Evolutionary conservation across 2,329 filamentous ascomycete species (phyloP).

Genomic region (Claviceps humidiphila): DNA sequence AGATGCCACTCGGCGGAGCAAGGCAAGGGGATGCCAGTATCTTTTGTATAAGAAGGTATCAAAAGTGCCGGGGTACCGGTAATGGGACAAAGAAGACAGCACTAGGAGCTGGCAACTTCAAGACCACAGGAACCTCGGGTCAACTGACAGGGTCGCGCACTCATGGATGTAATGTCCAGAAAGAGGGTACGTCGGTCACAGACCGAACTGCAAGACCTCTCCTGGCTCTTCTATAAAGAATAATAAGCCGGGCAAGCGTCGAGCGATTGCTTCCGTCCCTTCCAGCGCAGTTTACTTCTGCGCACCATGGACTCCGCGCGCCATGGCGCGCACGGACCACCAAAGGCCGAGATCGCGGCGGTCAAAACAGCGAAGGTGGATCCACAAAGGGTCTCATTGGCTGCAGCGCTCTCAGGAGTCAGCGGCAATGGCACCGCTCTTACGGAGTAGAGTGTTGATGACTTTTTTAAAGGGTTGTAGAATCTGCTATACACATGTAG

Average conservation of each 20-base stretch:
- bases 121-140: slow-evolving; percentile 11
- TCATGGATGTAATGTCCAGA: slow-evolving; percentile 23
- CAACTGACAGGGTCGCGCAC: slow-evolving; percentile 16
- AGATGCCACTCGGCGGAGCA: not conserved
- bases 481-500: too few species aligned
- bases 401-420: too few species aligned
- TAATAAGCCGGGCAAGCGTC: not conserved
- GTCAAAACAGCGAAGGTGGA: too few species aligned
- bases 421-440: too few species aligned
- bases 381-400: too few species aligned
- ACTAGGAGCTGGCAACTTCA: slow-evolving; percentile 5
- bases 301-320: too few species aligned
- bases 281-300: too few species aligned
- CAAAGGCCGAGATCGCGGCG: too few species aligned
- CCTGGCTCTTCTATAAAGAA: not conserved
- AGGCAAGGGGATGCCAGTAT: slow-evolving; percentile 6
- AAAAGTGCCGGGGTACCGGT: slow-evolving; percentile 12
- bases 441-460: too few species aligned
- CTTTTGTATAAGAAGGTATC: slow-evolving; percentile 17
- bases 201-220: slow-evolving; percentile 7
- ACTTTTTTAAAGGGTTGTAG: too few species aligned
- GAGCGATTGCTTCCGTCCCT: not conserved
- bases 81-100: slow-evolving; percentile 8
- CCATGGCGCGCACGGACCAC: too few species aligned
- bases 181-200: slow-evolving; percentile 19